Evolutionary conservation across 129 eudicot genomes (phyloP).

Genomic region (carrot (Daucus carota)): DH1_v3.0 NC_030383.2:4482001-4482500

Average conservation of each 20-base stretch:
- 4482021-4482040: background rate
- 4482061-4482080: background rate
- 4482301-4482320: background rate
- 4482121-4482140: conserved; percentile 9
- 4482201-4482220: conserved; percentile 8
- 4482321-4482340: conserved; percentile 10
- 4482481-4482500: background rate
- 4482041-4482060: background rate
- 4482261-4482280: background rate
- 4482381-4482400: background rate
- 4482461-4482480: background rate
- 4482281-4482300: background rate
- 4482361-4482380: background rate
- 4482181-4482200: background rate
- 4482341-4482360: conserved; percentile 5
- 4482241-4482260: background rate
- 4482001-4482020: conserved; percentile 2
- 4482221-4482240: background rate
- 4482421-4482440: background rate
- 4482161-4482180: background rate
- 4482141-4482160: background rate
- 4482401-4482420: background rate
- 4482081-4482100: background rate
- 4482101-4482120: background rate
- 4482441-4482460: background rate